Evolutionary conservation across 371 early-diverging fungal species (phyloP), one percentile per base, ranked within the genome.

Genomic region (Zychaea mexicana): DNA sequence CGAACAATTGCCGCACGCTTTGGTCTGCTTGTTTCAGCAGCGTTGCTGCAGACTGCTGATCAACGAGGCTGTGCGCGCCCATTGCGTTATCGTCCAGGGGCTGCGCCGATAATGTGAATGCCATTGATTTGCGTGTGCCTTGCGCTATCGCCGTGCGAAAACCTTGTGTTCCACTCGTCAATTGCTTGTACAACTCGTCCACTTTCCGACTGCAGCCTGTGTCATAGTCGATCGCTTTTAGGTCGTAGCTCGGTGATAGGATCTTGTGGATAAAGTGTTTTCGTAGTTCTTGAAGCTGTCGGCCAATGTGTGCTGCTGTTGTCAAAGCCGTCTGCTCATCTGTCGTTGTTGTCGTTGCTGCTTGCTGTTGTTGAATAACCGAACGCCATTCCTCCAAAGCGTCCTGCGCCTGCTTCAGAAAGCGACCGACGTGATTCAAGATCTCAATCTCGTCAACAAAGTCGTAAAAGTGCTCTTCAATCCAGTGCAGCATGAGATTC

Each of bases 401-500:
- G 2, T 31, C 56, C 39, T 68, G 65, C 1, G 75, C 71, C 6
- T 72, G 60, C 12, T 67, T 47, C 1, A 78, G 19, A 26, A 77
- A 73, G 1, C 57, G 47, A 13, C 61, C 55, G 21, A 76, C 67
- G 38, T 70, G 73, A 30, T 78, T 69, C 4, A 73, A 61, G 22
- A 72, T 69, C 19, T 79, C 71, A 10, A 82, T 64, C 60, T 86
- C 82, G 52, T 92, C 90, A 13, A 88, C 64, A 68, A 92, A 90
- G 65, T 92, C 93, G 53, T 81, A 76, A 60, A 86, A 79, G 61
- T 87, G 85, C 24, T 81, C 71, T 31, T 76, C 70, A 12, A 89
- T 61, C 93, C 93, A 92, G 61, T 86, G 86, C 33, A 85, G 66
- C 61, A 90, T 61, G n/a, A 89, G 59, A 47, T 86, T 79, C 1